Percentiles rank a stretch among this genome's conserved stretches.
Conservation (phyloP, 2,329 filamentous ascomycete genomes). For the Metarhizium robertsii region DNA sequence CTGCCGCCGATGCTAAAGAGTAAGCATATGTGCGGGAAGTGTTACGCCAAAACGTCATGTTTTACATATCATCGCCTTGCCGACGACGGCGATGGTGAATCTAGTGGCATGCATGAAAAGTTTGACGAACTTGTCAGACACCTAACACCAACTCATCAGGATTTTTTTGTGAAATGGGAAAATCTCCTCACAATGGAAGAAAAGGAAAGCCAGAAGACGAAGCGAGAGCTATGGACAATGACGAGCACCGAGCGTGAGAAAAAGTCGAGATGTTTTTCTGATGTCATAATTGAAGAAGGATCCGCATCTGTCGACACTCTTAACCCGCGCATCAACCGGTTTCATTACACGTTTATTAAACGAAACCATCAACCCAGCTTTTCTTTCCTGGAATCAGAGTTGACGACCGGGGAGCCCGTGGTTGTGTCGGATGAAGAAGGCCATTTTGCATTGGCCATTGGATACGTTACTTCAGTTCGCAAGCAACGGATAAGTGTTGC, state of each 20-base stretch:
- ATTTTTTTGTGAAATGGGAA: constrained; percentile 95
- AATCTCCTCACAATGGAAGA: constrained; percentile 88
- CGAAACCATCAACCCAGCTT: constrained; percentile 51
- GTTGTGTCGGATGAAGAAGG: constrained; percentile 95
- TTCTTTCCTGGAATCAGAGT: constrained; percentile 86
- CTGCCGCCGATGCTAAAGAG: constrained; percentile 81
- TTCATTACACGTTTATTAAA: constrained; percentile 77
- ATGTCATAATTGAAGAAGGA: constrained; percentile 73
- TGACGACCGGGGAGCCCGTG: constrained; percentile 79
- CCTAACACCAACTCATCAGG: constrained; percentile 62
- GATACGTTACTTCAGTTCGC: constrained; percentile 72
- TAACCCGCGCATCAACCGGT: constrained; percentile 81
- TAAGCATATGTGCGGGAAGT: constrained; percentile 71
- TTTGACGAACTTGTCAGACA: constrained; percentile 76
- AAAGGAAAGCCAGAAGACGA: constrained; percentile 75
- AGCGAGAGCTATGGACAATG: constrained; percentile 94
- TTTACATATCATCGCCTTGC: constrained; percentile 90
- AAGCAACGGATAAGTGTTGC: constrained; percentile 74
- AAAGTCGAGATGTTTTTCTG: constrained; percentile 79
- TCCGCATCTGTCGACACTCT: constrained; percentile 61
- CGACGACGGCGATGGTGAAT: constrained; percentile 73
- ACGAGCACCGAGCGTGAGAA: constrained; percentile 79
- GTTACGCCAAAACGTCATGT: constrained; percentile 84
- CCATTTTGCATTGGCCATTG: constrained; percentile 89
- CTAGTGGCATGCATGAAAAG: constrained; percentile 69